These are phyloP conservation scores for Hansenula sp. DNA, from an alignment of 1,139 yeast genomes.

Conservation along the genomic window DNA sequence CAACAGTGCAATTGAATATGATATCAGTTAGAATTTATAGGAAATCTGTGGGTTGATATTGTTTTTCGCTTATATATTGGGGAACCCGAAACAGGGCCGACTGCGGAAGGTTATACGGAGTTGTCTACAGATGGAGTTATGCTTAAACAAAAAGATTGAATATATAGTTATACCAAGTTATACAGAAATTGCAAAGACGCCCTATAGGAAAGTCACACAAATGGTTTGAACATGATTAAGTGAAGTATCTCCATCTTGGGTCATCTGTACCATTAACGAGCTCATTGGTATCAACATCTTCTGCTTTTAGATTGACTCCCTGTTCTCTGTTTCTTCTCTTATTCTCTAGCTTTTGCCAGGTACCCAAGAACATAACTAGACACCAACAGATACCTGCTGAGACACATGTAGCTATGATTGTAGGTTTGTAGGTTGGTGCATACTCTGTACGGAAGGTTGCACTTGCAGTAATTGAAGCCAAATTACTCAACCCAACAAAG, in stretches of 20 bases:
- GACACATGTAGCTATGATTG: constrained; percentile 12
- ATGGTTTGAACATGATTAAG: too few species aligned
- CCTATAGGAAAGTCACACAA: too few species aligned
- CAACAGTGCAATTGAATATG: too few species aligned
- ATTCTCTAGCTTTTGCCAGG: constrained; percentile 12
- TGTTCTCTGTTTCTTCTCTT: constrained; percentile 7
- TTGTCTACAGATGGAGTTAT: too few species aligned
- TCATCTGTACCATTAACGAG: constrained; percentile 8
- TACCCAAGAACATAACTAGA: constrained; percentile 7
- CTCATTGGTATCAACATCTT: constrained; percentile 10
- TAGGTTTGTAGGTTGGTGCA: constrained; percentile 13
- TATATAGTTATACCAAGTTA: too few species aligned
- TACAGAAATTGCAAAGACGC: too few species aligned
- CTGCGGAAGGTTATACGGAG: too few species aligned
- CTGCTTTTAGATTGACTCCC: constrained; percentile 6
- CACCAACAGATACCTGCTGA: constrained; percentile 12
- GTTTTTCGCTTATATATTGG: too few species aligned
- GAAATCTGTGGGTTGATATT: too few species aligned
- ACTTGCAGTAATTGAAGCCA: constrained; percentile 10
- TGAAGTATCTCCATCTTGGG: constrained; percentile 14
- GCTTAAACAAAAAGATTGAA: too few species aligned
- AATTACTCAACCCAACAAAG: constrained; percentile 12
- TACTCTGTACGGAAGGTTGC: constrained; percentile 13
- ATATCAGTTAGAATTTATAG: too few species aligned
- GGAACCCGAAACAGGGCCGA: too few species aligned